Base-by-base conservation (phyloP, 2,329 filamentous ascomycete species). In the Talaromyces verruculosus region DNA sequence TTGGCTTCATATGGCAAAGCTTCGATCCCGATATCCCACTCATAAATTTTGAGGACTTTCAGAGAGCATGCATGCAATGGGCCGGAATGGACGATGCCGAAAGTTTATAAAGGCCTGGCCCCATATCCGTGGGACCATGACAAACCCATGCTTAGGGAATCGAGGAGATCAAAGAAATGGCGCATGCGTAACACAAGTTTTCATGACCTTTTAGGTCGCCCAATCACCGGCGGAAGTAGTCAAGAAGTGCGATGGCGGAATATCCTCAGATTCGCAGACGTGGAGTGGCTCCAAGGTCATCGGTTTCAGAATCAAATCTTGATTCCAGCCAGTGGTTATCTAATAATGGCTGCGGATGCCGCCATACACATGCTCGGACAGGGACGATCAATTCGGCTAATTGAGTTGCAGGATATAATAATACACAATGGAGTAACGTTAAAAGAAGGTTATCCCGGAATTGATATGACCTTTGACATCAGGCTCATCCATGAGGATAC, bases 101-200 rank as follows among this genome's bases (percentile, higher is more conserved):
- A 53, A 30, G 62, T 65, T 22, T 53, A 69, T 11, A 65, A 62
- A 5, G 71, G 68, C 49, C 65, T 80, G 0, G 82, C 83, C 0
- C 58, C 71, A 0, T 85, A 85, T 64, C 74, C 78, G 0, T 85
- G 82, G 79, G 81, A 84, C 57, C 81, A 84, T 67, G 76, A 76
- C 0, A 73, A 78, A 39, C 51, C 68, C 1, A 73, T 79, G 65
- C 82, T 79, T 70, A 72, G 75, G 6, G 82, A 84, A 65, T 81
- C 82, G 6, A 73, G 80, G 1, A 64, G 81, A 3, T 73, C 73
- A 7, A 68, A 72, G 3, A 77, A 80, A 19, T 77, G 78, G 17
- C 76, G 82, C 30, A 78, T 78, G 65, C 76, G 79, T 25, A 71
- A 71, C 2, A 67, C 71, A 6, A 57, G 68, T 8, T 17, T 72